phyloP scores from a whole-genome alignment of 2,329 filamentous ascomycete genomes.

The Immersiporthe knoxdaviesiana region DNA sequence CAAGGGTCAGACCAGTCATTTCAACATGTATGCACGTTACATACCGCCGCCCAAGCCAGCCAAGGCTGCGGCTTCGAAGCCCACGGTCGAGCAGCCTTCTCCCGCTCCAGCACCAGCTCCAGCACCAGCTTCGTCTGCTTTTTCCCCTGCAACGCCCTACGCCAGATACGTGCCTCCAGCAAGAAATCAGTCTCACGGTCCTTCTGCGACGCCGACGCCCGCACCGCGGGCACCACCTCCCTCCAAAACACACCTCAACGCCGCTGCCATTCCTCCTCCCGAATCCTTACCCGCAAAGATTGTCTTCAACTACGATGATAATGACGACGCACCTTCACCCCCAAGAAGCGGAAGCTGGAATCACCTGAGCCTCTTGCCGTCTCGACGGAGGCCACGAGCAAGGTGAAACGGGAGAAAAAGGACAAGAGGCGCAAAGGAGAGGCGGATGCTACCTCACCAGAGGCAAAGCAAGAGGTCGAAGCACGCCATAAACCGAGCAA shows the following conservation, averaged over 20 bases:
- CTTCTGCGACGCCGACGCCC: neutral
- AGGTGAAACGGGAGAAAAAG: constrained; percentile 35
- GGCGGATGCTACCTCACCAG: constrained; percentile 33
- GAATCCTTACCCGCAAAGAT: constrained; percentile 27
- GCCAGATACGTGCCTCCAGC: constrained; percentile 30
- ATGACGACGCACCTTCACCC: constrained; percentile 23
- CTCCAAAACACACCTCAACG: constrained; percentile 27
- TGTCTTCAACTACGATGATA: constrained; percentile 35
- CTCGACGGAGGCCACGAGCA: neutral
- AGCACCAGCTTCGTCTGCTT: constrained; percentile 32
- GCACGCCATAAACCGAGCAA: constrained; percentile 46
- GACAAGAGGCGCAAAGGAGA: constrained; percentile 40
- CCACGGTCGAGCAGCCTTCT: constrained; percentile 23
- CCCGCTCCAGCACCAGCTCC: constrained; percentile 27
- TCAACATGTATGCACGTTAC: constrained; percentile 42
- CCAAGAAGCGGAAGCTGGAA: constrained; percentile 29
- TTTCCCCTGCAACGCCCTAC: constrained; percentile 29
- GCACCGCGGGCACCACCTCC: constrained; percentile 8
- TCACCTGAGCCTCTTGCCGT: constrained; percentile 11
- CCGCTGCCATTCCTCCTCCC: constrained; percentile 26
- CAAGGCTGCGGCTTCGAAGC: constrained; percentile 33
- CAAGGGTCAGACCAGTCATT: no score
- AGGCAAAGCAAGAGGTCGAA: constrained; percentile 37
- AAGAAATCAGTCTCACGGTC: neutral
- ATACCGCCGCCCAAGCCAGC: constrained; percentile 42